Evolutionary conservation across 495 filamentous ascomycete genomes (phyloP).

Genomic region (Parachaetomium inaequale): DNA sequence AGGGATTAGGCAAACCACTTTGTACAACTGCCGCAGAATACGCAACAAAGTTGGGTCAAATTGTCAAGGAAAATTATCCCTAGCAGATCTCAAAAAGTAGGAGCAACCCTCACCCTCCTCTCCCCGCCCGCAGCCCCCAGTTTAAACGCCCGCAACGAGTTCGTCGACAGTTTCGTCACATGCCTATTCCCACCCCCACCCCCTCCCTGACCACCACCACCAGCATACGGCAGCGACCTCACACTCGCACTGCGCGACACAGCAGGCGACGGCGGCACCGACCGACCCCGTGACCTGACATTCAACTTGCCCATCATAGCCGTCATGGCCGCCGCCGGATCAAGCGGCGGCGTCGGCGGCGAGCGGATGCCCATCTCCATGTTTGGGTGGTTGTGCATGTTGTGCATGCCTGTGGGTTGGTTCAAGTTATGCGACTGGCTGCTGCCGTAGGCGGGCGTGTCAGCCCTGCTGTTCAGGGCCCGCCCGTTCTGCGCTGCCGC

Average conservation of each 20-base stretch:
- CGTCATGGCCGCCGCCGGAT: slow-evolving; percentile 22
- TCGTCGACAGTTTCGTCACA: slow-evolving; percentile 21
- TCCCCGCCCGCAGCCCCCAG: slow-evolving; percentile 12
- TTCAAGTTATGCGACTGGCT: background rate
- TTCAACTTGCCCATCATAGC: slow-evolving; percentile 33
- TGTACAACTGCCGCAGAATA: too few relatives aligned
- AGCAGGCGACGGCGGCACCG: slow-evolving; percentile 23
- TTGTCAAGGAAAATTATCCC: too few relatives aligned
- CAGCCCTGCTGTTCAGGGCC: slow-evolving; percentile 1
- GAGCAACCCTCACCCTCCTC: background rate
- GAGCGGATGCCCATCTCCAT: slow-evolving; percentile 7
- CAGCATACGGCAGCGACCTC: slow-evolving; percentile 12
- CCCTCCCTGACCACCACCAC: background rate
- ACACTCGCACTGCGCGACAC: slow-evolving; percentile 24
- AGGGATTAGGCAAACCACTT: too few relatives aligned
- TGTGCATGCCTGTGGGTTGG: slow-evolving; percentile 3
- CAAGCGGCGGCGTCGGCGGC: slow-evolving; percentile 23
- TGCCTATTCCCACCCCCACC: background rate
- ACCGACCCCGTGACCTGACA: slow-evolving; percentile 20
- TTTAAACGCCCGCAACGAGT: slow-evolving; percentile 26
- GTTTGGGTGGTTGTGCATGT: too few relatives aligned
- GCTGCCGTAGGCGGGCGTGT: background rate
- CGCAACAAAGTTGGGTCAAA: too few relatives aligned
- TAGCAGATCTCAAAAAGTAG: background rate
- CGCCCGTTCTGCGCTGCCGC: slow-evolving; percentile 3